Base-by-base conservation (phyloP, 1,284 basidiomycete genomes). In the Tilletiopsis washingtonensis region DNA sequence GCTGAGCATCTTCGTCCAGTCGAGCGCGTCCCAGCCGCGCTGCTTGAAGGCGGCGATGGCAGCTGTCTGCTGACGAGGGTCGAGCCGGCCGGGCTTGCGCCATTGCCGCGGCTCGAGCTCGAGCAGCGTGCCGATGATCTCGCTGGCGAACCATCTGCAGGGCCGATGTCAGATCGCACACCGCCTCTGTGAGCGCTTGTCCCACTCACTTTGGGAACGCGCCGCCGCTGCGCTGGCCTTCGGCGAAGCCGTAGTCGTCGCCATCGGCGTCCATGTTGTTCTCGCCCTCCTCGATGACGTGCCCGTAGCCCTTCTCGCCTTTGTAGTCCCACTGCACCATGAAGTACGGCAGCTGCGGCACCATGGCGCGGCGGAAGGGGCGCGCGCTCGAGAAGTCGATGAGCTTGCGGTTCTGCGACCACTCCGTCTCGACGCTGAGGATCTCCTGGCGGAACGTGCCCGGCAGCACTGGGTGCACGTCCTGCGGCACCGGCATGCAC, bases 241-340 rank as follows among this genome's bases (percentile, higher is more conserved):
- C 87, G 69, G 86, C 87, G 66, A 85, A 87, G 1, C 86, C 88
- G 69, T 91, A 86, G 56, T 88, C 86, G 41, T 59, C 69, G 43
- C 83, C 82, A 37, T 84, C 84, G 37, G 75, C 75, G 7, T 72
- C 73, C 0, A 77, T 75, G 2, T 78, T 81, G 2, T 78, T 81
- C 45, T 87, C 83, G 21, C 81, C 27, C 9, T 55, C 56, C 24
- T 72, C 68, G 24, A 72, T 72, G 11, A 71, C 83, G 1, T 98
- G 94, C 0, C 94, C 94, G 70, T 91, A 98, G 1, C 71, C 72
- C 15, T 50, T 59, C 19, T 54, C 43, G 25, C 93, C 91, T 67
- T 90, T 91, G 76, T 98, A 81, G 75, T 99, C 94, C 76, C 91
- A 99, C 66, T 90, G 87, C 1, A 98, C 86, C 85, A 91, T 91